phyloP scores from a whole-genome alignment of 305 asterid species.

The Fraxinus greggii region DNA sequence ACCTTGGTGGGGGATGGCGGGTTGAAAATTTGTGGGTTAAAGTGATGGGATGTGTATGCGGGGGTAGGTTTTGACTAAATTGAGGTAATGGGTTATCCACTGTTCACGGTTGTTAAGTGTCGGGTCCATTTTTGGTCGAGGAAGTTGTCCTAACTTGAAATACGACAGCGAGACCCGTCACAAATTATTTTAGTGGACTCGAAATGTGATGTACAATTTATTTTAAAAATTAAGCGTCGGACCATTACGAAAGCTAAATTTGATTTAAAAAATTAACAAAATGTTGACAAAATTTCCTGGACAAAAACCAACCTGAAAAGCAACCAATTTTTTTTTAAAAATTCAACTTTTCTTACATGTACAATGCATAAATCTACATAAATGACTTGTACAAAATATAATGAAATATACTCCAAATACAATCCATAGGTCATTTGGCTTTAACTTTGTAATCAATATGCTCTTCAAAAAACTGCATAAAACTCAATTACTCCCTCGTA shows the following conservation, averaged over 20 bases:
- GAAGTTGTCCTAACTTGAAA: not conserved
- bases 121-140: slow-evolving; percentile 22
- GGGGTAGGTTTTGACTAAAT: not conserved
- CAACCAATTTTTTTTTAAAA: not conserved
- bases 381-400: not conserved
- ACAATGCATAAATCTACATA: not conserved
- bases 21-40: not conserved
- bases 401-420: not conserved
- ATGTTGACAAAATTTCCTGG: not conserved
- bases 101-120: slow-evolving; percentile 28
- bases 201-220: not conserved
- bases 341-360: not conserved
- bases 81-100: not conserved
- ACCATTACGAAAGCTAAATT: not conserved
- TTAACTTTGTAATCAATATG: not conserved
- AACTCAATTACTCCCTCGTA: not conserved
- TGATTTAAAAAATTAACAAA: not conserved
- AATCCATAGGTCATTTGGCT: not conserved
- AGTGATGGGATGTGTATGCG: not conserved
- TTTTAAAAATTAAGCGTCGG: not conserved
- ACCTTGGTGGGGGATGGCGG: not conserved
- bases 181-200: not conserved
- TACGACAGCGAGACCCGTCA: not conserved
- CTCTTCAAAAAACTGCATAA: not conserved
- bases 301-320: not conserved